A percentile compares a stretch with the other conserved stretches of the same genome.
Evolutionary conservation across 192 early-diverging fungal genomes (phyloP).

Genomic region (Paraglomus occultum): DNA sequence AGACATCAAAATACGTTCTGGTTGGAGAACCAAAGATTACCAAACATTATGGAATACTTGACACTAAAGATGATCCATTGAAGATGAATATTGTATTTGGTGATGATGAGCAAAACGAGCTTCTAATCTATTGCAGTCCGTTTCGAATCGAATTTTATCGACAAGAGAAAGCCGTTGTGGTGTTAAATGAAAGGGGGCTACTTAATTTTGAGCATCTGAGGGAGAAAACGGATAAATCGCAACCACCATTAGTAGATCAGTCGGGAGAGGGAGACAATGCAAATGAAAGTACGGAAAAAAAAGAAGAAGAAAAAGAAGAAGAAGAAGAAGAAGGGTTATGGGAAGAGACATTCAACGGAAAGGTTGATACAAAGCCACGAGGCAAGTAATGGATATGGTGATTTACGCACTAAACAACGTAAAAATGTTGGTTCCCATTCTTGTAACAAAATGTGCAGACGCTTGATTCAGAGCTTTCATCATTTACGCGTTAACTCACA

Average conservation of each 20-base stretch:
- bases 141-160: conserved; percentile 61
- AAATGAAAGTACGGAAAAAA: conserved; percentile 41
- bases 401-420: background rate
- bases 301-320: conserved; percentile 38
- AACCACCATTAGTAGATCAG: conserved; percentile 41
- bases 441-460: background rate
- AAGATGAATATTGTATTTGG: conserved; percentile 47
- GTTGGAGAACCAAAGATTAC: conserved; percentile 36
- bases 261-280: conserved; percentile 38
- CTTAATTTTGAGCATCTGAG: conserved; percentile 83
- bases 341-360: conserved; percentile 88
- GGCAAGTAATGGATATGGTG: conserved; percentile 45
- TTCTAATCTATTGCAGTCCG: conserved; percentile 55
- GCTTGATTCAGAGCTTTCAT: background rate
- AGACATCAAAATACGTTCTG: conserved; percentile 55
- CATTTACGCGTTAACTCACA: background rate
- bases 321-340: conserved; percentile 60
- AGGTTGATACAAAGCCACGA: conserved; percentile 90
- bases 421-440: no score
- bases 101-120: conserved; percentile 33
- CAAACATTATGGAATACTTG: conserved; percentile 27
- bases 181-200: conserved; percentile 81
- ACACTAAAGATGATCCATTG: conserved; percentile 28
- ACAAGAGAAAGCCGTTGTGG: conserved; percentile 54
- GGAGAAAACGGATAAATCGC: conserved; percentile 44